A percentile compares a stretch with the other conserved stretches of the same genome.
Conservation (phyloP, 768 basidiomycete genomes). For the Paxillus rubicundulus region DNA sequence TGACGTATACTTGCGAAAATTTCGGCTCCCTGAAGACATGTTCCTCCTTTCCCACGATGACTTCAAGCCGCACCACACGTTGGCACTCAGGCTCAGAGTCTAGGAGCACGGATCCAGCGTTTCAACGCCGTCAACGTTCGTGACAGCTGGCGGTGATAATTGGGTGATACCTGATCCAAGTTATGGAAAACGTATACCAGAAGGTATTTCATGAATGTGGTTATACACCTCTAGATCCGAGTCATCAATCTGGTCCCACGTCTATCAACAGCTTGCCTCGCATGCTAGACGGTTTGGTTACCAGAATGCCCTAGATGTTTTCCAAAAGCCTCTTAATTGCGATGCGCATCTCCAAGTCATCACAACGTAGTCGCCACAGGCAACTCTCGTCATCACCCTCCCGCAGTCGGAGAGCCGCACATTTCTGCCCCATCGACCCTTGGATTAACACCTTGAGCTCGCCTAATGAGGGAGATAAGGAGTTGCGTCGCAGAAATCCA, state of each 20-base stretch:
- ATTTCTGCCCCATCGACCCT: slow-evolving; percentile 15
- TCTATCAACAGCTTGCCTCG: too few species aligned
- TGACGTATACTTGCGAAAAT: background rate
- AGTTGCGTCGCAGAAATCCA: background rate
- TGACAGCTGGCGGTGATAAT: too few species aligned
- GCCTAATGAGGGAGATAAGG: slow-evolving; percentile 38
- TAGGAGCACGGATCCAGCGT: too few species aligned
- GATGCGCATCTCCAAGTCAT: slow-evolving; percentile 40
- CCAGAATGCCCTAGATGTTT: slow-evolving; percentile 1
- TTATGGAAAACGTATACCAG: too few species aligned
- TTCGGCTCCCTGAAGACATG: background rate
- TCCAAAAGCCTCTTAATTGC: slow-evolving; percentile 45
- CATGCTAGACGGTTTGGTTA: too few species aligned
- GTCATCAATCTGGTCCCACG: too few species aligned
- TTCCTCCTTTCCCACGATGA: background rate
- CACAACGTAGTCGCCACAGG: slow-evolving; percentile 66
- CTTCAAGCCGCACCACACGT: too few species aligned
- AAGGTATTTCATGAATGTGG: too few species aligned
- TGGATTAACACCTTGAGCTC: slow-evolving; percentile 61
- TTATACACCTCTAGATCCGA: too few species aligned
- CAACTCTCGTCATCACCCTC: slow-evolving; percentile 69
- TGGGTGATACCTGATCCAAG: too few species aligned
- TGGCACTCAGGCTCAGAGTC: too few species aligned
- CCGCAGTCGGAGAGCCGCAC: slow-evolving; percentile 52
- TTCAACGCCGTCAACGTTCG: too few species aligned